A percentile compares a stretch with the other conserved stretches of the same genome.
Evolutionary conservation across 164 flowering plant species (phyloP).

Genomic region (Magnolia changhungtana): DNA sequence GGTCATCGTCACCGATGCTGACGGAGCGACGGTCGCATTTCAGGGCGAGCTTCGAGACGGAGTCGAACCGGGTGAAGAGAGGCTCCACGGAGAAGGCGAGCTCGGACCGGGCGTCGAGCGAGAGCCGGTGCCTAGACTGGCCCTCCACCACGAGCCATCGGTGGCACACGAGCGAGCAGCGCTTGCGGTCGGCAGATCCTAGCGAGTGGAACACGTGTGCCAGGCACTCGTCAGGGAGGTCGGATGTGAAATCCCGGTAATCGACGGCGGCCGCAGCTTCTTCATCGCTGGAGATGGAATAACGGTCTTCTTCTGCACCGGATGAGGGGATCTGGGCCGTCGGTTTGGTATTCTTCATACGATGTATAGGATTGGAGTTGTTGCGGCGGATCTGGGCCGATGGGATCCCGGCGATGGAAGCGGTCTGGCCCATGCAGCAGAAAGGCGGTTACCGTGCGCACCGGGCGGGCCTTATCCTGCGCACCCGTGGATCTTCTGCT

Average conservation of each 20-base stretch:
- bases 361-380: constrained; percentile 15
- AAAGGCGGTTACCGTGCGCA: not conserved
- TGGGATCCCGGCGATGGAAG: constrained; percentile 32
- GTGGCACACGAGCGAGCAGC: constrained; percentile 64
- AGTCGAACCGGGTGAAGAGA: constrained; percentile 64
- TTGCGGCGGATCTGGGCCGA: constrained; percentile 29
- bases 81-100: constrained; percentile 36
- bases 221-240: constrained; percentile 83
- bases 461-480: not conserved
- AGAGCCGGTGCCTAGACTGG: constrained; percentile 65
- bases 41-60: constrained; percentile 73
- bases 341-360: constrained; percentile 19
- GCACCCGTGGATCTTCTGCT: not conserved
- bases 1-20: constrained; percentile 69
- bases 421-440: constrained; percentile 51
- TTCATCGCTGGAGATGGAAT: not conserved
- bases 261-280: not conserved
- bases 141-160: constrained; percentile 81
- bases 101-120: constrained; percentile 60
- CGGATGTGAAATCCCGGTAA: constrained; percentile 35
- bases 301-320: constrained; percentile 6
- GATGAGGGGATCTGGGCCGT: constrained; percentile 23
- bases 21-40: constrained; percentile 69
- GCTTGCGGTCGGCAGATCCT: constrained; percentile 60
- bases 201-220: constrained; percentile 70